Evolutionary conservation across 805 yeast species (phyloP), one percentile per base, ranked within the genome.

Genomic region (Deakozyma indianensis): DNA sequence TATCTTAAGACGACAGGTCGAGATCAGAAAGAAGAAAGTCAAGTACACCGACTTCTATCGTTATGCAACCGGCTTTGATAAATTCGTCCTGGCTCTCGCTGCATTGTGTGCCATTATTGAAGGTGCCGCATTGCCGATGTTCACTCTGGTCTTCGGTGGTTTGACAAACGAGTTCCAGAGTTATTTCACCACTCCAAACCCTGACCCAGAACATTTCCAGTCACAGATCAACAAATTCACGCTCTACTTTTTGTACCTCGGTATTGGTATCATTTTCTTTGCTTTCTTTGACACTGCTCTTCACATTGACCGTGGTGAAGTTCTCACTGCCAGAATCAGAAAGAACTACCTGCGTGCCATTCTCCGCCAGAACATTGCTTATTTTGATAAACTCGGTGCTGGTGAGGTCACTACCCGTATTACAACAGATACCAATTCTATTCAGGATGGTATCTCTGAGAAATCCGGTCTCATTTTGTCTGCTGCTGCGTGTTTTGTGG

Each of bases 331-430:
- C 5, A 54, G 67, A 35, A 57, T 62, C 42, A 56, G 67, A 22
- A 56, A 60, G 48, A 50, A 53, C 23, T 63, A 61, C 43, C 50
- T 63, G 25, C 47, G 47, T 22, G 62, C 65, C 2, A 53, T 58
- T 14, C 51, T 63, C 35, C 51, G 62, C 20, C 67, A 63, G 47
- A 63, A 63, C 41, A 55, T 63, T 41, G 68, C 60, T 21, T 64
- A 60, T 44, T 64, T 63, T 45, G 67, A 63, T 45, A 56, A 57
- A 40, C 52, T 63, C 23, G 67, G 67, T 4, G 53, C 65, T 4
- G 67, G 67, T 16, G 66, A 62, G 42, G 62, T 63, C 42, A 62
- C 66, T 23, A 57, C 64, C 21, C 59, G 67, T 18, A 63, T 63
- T 47, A 56, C 65, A 40, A 56, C 57, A 7, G 67, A 63, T 35